phyloP scores from a whole-genome alignment of 768 basidiomycete species.

The Lactarius psammicola region DNA sequence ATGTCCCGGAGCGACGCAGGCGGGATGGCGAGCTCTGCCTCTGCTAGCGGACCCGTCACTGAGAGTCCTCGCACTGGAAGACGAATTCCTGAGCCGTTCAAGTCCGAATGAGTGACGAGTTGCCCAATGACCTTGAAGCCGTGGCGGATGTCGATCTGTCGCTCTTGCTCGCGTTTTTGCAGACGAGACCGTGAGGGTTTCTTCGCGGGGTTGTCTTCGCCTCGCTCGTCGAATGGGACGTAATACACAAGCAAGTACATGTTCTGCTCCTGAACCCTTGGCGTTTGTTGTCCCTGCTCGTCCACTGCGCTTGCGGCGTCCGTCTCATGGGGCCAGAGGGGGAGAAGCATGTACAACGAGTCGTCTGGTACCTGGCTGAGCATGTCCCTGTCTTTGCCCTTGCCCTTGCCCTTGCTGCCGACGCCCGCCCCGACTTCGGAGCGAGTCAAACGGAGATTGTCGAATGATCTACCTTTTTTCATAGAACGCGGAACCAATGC shows the following conservation, averaged over 20 bases:
- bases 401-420: constrained; percentile 26
- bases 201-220: constrained; percentile 38
- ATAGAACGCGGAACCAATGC: constrained; percentile 59
- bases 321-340: constrained; percentile 79
- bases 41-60: constrained; percentile 57
- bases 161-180: constrained; percentile 34
- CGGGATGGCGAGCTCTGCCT: constrained; percentile 37
- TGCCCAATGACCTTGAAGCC: constrained; percentile 75
- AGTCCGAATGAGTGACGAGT: constrained; percentile 66
- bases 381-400: constrained; percentile 38
- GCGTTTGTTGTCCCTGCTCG: constrained; percentile 24
- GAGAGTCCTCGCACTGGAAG: constrained; percentile 70
- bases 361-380: constrained; percentile 65
- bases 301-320: constrained; percentile 41
- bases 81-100: constrained; percentile 70
- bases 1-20: constrained; percentile 39
- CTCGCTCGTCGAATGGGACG: constrained; percentile 50
- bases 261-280: constrained; percentile 48
- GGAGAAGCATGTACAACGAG: constrained; percentile 79
- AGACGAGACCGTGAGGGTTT: constrained; percentile 41
- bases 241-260: constrained; percentile 82
- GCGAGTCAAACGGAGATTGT: constrained; percentile 56
- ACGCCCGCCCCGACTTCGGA: constrained; percentile 28
- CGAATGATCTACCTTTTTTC: constrained; percentile 72
- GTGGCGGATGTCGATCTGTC: constrained; percentile 47